Base-by-base conservation (phyloP, 768 basidiomycete genomes). In the Mycena belliarum region DNA sequence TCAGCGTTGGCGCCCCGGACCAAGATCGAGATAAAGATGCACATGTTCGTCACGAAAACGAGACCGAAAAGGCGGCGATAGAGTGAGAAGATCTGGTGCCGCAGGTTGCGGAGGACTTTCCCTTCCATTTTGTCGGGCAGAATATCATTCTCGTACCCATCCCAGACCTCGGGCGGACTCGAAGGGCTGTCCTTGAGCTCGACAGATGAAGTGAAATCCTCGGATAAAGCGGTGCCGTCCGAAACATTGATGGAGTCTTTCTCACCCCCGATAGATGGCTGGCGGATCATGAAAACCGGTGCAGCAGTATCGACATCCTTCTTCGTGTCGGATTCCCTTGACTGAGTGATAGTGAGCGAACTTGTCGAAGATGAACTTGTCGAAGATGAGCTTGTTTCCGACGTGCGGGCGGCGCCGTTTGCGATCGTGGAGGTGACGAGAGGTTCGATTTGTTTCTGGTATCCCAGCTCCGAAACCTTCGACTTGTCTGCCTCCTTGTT, bases 11-110 rank as follows among this genome's bases (percentile, higher is more conserved):
- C 71, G 16, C 63, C 72, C 37, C 63, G 69, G 51, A 76, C 65
- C 37, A 75, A 49, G 35, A 76, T 60, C 24, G 66, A 72, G 55
- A 86, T 79, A 68, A 85, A 78, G 41, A 83, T 74, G 1, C 71
- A 76, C 68, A 84, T 68, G 65, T 87, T 86, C 25, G 75, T 72
- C 44, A 82, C 60, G 69, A 85, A 82, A n/a, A 84, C 80, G 42
- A 85, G 64, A 35, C 80, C 78, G 65, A 87, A 87, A 0, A 87
- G 75, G 33, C 83, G 77, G 46, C 82, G 81, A 66, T 85, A 87
- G 14, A 85, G 72, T 10, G 77, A 76, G 69, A 83, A 81, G 54
- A 85, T 68, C 55, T 79, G 79, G 66, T 83, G 78, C 42, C 84
- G 81, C 28, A 85, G 63, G 65, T 84, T 82, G 45, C 82, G 81